Base-by-base conservation (phyloP, 768 basidiomycete genomes). In the Lactarius sp. region DNA sequence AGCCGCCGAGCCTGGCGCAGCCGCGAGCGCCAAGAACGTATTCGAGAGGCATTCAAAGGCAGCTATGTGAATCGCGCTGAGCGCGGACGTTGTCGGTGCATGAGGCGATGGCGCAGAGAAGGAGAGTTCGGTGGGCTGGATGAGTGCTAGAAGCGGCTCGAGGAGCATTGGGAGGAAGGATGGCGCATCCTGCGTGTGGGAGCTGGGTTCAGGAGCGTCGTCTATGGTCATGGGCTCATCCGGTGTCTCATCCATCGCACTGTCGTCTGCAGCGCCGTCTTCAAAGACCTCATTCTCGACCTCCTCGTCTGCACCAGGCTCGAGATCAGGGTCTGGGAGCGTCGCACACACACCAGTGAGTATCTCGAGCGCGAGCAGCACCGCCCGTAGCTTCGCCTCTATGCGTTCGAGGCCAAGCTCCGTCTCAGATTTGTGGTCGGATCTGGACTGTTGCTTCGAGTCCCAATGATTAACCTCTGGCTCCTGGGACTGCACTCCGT, bases 11-110 rank as follows among this genome's bases (percentile, higher is more conserved):
- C 77, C 67, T 56, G 78, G 79, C 1, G 80, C 75, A 4, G 81
- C 77, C 3, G 85, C 80, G 13, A 90, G 78, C 3, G 92, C 86
- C 41, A 95, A 78, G 70, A 96, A 88, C 44, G 94, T 79, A 71
- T 98, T 97, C 70, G 91, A 94, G 52, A 98, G 79, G 70, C 94
- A 94, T 72, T 96, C 93, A 33, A 95, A 79, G 10, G 93, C 90
- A 66, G 86, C 81, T 61, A 92, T 79, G 71, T 97, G 94, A 56
- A 96, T 85, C 7, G 88, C 84, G 66, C 89, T 83, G 51, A 98
- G 82, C 10, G 80, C 88, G 31, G 93, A 91, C 0, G 94, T 96
- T 13, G 88, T 94, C 2, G 94, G 94, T 46, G 93, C 91, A 71
- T 96, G 91, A 22, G 81, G 77, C 0, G 92, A 94, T 12, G 83